These are phyloP conservation scores for Pseudozyma hubeiensis DNA, from an alignment of 1,284 basidiomycete species.

Conservation along the genomic window DNA sequence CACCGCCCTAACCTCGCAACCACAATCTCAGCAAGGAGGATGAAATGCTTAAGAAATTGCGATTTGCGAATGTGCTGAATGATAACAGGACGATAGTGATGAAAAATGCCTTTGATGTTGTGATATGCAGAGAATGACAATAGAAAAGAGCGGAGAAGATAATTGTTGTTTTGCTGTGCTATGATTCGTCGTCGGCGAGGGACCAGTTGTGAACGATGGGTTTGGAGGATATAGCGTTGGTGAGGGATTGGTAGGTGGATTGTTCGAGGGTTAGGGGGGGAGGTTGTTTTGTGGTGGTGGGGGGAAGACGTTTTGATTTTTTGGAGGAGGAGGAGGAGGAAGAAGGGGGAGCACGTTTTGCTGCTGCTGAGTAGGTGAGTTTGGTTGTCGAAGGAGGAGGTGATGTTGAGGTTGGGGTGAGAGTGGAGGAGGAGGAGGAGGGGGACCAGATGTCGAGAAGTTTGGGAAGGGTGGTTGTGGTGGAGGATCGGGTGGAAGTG, in stretches of 20 bases:
- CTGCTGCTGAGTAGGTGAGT: constrained; percentile 36
- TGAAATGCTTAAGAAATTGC: too few relatives aligned
- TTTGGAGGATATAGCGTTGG: constrained; percentile 4
- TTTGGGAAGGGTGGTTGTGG: not conserved
- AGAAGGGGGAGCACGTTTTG: constrained; percentile 6
- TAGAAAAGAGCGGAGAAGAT: too few relatives aligned
- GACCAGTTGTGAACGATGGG: constrained; percentile 30
- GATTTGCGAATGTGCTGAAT: too few relatives aligned
- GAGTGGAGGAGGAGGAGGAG: not conserved
- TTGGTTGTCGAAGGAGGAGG: not conserved
- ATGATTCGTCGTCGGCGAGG: constrained; percentile 15
- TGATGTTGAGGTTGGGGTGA: not conserved
- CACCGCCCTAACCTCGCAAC: too few relatives aligned
- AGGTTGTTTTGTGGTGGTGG: not conserved
- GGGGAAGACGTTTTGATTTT: not conserved
- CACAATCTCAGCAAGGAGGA: too few relatives aligned
- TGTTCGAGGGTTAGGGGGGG: constrained; percentile 17
- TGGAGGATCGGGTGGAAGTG: not conserved
- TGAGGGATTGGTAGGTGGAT: constrained; percentile 20
- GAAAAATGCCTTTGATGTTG: too few relatives aligned
- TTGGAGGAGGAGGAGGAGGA: not conserved
- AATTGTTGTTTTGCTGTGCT: not conserved
- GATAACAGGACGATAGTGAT: too few relatives aligned
- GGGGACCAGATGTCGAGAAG: constrained; percentile 38
- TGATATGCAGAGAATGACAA: too few relatives aligned